Conservation (phyloP, 2,329 filamentous ascomycete genomes). For the Trichophyton benhamiae region DNA sequence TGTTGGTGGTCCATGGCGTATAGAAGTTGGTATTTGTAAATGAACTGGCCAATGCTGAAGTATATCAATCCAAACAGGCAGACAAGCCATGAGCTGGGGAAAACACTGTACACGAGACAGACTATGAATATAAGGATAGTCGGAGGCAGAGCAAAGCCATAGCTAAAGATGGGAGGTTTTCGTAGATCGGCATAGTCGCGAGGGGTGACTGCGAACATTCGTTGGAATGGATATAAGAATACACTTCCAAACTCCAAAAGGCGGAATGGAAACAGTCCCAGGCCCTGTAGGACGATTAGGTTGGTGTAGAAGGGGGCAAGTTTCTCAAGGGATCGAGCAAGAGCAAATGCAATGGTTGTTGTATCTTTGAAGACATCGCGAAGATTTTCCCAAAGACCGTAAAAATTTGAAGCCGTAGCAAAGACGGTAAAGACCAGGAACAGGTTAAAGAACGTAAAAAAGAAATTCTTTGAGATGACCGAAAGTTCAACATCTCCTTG, state of each 20-base stretch:
- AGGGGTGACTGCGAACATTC: slow-evolving; percentile 71
- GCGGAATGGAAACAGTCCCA: slow-evolving; percentile 88
- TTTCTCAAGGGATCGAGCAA: slow-evolving; percentile 62
- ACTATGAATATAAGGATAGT: slow-evolving; percentile 89
- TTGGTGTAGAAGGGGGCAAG: slow-evolving; percentile 82
- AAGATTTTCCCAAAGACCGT: slow-evolving; percentile 50
- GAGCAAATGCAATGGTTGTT: slow-evolving; percentile 58
- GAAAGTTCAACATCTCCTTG: slow-evolving; percentile 90
- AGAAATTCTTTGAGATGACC: slow-evolving; percentile 95
- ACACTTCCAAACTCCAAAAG: slow-evolving; percentile 83
- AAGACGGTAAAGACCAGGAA: slow-evolving; percentile 90
- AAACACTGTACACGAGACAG: slow-evolving; percentile 84
- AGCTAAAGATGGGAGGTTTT: slow-evolving; percentile 77
- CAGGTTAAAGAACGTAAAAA: slow-evolving; percentile 98
- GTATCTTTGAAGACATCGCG: slow-evolving; percentile 67
- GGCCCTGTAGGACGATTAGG: slow-evolving; percentile 81
- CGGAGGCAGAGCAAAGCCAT: slow-evolving; percentile 90
- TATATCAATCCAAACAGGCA: slow-evolving; percentile 65
- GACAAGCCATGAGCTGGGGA: slow-evolving; percentile 67
- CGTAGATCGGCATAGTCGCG: slow-evolving; percentile 75
- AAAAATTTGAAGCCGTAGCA: slow-evolving; percentile 65
- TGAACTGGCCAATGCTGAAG: slow-evolving; percentile 60
- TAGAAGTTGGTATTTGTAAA: slow-evolving; percentile 92
- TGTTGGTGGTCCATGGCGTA: slow-evolving; percentile 98
- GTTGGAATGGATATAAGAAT: slow-evolving; percentile 65